phyloP scores from a whole-genome alignment of 208 protist species.

The Acanthamoeba healyi region DNA sequence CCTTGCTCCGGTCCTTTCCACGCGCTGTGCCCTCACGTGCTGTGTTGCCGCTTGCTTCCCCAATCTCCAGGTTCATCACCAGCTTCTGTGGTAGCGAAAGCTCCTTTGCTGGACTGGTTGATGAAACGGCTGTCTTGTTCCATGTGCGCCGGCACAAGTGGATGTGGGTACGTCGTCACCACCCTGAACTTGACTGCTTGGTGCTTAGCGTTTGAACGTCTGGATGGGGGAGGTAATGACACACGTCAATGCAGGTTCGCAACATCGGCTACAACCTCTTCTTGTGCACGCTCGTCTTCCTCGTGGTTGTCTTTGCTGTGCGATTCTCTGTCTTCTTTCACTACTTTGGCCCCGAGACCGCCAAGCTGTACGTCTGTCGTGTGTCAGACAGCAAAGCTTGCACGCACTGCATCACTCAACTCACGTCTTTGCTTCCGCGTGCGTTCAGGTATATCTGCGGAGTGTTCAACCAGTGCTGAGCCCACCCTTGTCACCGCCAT shows the following conservation, averaged over 20 bases:
- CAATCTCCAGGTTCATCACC: constrained; percentile 59
- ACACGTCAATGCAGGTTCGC: background rate
- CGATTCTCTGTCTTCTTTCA: constrained; percentile 51
- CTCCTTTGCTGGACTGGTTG: constrained; percentile 56
- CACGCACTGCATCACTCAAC: background rate
- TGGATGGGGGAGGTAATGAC: background rate
- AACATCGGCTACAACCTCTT: constrained; percentile 66
- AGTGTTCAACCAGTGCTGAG: constrained; percentile 47
- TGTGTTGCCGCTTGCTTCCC: background rate
- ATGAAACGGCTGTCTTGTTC: constrained; percentile 22
- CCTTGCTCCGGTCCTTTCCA: too few relatives aligned
- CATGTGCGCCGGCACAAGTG: background rate
- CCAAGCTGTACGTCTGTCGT: constrained; percentile 10
- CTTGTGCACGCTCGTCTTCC: constrained; percentile 48
- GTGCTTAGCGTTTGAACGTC: background rate
- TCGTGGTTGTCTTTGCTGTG: constrained; percentile 40
- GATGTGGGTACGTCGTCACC: background rate
- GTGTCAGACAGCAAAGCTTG: background rate
- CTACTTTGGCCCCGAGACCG: constrained; percentile 56
- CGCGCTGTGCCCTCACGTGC: too few relatives aligned
- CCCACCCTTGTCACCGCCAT: too few relatives aligned
- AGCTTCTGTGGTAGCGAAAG: constrained; percentile 68
- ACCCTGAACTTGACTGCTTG: background rate
- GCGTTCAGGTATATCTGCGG: constrained; percentile 37
- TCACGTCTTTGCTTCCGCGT: background rate